phyloP scores from a whole-genome alignment of 2,329 filamentous ascomycete species.

The Dactylonectria macrodidyma region DNA sequence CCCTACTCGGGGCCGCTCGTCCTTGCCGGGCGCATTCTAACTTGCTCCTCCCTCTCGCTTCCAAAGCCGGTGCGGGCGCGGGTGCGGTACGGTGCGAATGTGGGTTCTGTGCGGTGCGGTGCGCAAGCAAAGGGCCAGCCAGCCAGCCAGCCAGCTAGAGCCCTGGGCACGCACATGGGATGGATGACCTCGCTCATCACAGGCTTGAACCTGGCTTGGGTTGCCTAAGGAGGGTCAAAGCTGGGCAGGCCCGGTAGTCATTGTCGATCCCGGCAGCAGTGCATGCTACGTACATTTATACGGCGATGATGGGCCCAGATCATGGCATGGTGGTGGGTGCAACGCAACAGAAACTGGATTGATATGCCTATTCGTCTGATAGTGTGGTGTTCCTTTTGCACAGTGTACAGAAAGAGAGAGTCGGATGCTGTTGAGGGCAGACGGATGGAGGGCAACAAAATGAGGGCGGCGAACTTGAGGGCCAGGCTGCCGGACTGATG shows the following conservation, averaged over 20 bases:
- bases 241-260: constrained; percentile 31
- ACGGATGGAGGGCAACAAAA: not conserved
- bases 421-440: not conserved
- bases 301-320: constrained; percentile 30
- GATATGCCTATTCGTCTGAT: constrained; percentile 4
- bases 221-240: constrained; percentile 21
- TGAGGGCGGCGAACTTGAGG: not conserved
- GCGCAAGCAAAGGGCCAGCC: constrained; percentile 21
- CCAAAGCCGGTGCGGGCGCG: constrained; percentile 9
- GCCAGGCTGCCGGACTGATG: no score
- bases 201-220: constrained; percentile 23
- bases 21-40: constrained; percentile 28
- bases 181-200: constrained; percentile 28
- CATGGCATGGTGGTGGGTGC: constrained; percentile 23
- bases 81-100: constrained; percentile 27
- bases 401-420: not conserved
- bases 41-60: constrained; percentile 15
- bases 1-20: constrained; percentile 24
- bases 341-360: constrained; percentile 21
- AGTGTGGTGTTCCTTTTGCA: constrained; percentile 6
- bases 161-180: constrained; percentile 22
- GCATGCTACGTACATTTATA: constrained; percentile 29
- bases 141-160: constrained; percentile 19
- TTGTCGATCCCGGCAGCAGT: constrained; percentile 37
- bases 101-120: constrained; percentile 28